phyloP scores from a whole-genome alignment of 2,329 filamentous ascomycete genomes.

The Rhinocladiella mackenziei region DNA sequence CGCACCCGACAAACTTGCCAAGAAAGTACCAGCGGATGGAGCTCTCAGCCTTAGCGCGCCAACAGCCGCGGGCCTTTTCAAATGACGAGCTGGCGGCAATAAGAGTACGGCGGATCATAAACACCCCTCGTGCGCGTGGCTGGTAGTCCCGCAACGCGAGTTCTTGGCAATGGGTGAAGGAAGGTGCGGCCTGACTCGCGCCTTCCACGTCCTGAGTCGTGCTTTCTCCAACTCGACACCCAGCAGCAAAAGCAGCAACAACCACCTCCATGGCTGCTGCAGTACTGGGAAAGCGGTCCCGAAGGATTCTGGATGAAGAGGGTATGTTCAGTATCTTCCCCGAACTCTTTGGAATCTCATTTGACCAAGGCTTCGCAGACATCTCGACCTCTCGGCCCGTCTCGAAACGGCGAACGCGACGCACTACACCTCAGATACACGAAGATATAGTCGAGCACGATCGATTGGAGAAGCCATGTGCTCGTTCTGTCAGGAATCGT shows the following conservation, averaged over 20 bases:
- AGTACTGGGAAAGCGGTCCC: constrained; percentile 44
- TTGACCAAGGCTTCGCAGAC: constrained; percentile 17
- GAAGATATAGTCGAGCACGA: constrained; percentile 33
- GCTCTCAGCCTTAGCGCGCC: neutral
- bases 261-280: constrained; percentile 35
- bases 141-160: constrained; percentile 7
- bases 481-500: constrained; percentile 36
- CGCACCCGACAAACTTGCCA: constrained; percentile 27
- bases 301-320: constrained; percentile 37
- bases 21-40: neutral
- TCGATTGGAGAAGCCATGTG: constrained; percentile 5
- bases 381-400: constrained; percentile 20
- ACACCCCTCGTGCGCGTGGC: constrained; percentile 1
- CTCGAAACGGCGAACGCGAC: constrained; percentile 47
- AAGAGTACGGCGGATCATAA: constrained; percentile 12
- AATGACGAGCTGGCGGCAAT: constrained; percentile 6
- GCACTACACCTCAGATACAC: constrained; percentile 39
- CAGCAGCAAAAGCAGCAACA: constrained; percentile 37
- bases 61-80: constrained; percentile 1
- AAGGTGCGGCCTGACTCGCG: constrained; percentile 13
- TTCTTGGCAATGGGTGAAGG: constrained; percentile 7
- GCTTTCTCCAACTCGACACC: constrained; percentile 20
- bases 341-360: constrained; percentile 9
- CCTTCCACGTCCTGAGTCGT: constrained; percentile 15
- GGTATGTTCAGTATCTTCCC: constrained; percentile 34